Evolutionary conservation across 768 basidiomycete species (phyloP).

Genomic region (Podaxis rugospora): DNA sequence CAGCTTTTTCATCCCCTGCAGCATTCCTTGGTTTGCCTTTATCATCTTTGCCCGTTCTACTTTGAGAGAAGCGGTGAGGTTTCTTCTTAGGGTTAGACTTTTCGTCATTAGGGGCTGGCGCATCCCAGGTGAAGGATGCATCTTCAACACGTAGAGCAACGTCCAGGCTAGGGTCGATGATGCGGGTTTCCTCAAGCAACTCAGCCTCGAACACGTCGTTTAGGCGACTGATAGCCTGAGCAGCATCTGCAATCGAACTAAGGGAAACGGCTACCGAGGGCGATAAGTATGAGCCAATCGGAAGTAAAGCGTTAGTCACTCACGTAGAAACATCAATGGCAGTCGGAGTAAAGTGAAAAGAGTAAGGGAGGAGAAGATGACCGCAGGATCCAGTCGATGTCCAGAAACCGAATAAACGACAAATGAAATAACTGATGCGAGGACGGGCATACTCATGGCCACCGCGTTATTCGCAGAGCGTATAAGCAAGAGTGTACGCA

Average conservation of each 20-base stretch:
- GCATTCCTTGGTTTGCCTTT: background rate
- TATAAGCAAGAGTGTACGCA: slow-evolving; percentile 62
- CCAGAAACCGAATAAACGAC: slow-evolving; percentile 74
- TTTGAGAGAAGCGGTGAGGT: slow-evolving; percentile 11
- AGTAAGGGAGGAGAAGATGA: slow-evolving; percentile 80
- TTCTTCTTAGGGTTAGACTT: slow-evolving; percentile 28
- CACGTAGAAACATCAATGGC: slow-evolving; percentile 73
- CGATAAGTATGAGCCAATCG: slow-evolving; percentile 11
- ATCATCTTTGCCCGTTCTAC: slow-evolving; percentile 10
- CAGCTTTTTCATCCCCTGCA: slow-evolving; percentile 13
- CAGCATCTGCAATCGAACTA: slow-evolving; percentile 79
- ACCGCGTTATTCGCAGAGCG: slow-evolving; percentile 67
- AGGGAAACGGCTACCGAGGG: slow-evolving; percentile 56
- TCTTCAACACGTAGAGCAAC: slow-evolving; percentile 62
- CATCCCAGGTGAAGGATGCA: slow-evolving; percentile 87
- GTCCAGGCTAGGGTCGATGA: slow-evolving; percentile 50
- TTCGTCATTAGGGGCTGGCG: slow-evolving; percentile 51
- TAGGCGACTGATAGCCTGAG: slow-evolving; percentile 75
- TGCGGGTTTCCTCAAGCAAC: slow-evolving; percentile 52
- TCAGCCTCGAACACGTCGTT: slow-evolving; percentile 84
- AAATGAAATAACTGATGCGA: slow-evolving; percentile 76
- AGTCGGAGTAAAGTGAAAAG: slow-evolving; percentile 81
- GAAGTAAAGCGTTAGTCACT: slow-evolving; percentile 16
- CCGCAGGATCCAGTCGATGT: slow-evolving; percentile 61
- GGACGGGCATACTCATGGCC: slow-evolving; percentile 64